Evolutionary conservation across 345 rosid species (phyloP), one percentile per base, ranked within the genome.

Genomic region (Acer saccharum): DNA sequence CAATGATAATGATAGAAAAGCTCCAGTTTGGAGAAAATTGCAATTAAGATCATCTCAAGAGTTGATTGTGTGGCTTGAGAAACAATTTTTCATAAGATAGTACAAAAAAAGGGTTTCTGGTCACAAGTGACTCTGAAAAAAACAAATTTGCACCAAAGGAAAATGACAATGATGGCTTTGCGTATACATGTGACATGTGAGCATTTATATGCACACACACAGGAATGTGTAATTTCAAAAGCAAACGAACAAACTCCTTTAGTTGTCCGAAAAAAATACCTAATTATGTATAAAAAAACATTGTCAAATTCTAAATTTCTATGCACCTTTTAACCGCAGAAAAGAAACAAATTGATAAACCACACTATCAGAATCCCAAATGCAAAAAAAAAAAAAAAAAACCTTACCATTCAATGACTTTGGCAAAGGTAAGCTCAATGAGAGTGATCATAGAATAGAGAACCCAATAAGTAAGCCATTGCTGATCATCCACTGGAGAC

Each of bases 401-500:
- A n/a, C n/a, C 72, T 81, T 83, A 97, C 98, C 98, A 97, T 62
- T 97, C 98, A 41, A 97, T 91, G 77, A 91, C 84, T 88, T 89
- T 94, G 43, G 89, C 88, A 76, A 95, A 95, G 10, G 99, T 95
- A 79, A 94, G 98, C 87, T 96, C 99, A 39, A 92, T 79, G 79
- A 96, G 94, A 6, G 99, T 85, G 73, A 90, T 87, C 88, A 94
- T 82, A 11, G 97, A 96, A 77, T 96, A 94, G 46, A 96, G 94
- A 68, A 96, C 93, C 98, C 98, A 94, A 75, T 96, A 96, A 44
- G 98, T 90, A 55, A 96, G 92, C 99, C 98, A 94, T 67, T 96
- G 98, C 78, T 89, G 86, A 81, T 96, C 99, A 84, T 94, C 99
- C 29, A 83, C 83, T 8, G 82, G 91, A 75, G 98, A 91, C 68